Evolutionary conservation across 2,329 filamentous ascomycete species (phyloP).

Genomic region (Harringtonia lauricola): DNA sequence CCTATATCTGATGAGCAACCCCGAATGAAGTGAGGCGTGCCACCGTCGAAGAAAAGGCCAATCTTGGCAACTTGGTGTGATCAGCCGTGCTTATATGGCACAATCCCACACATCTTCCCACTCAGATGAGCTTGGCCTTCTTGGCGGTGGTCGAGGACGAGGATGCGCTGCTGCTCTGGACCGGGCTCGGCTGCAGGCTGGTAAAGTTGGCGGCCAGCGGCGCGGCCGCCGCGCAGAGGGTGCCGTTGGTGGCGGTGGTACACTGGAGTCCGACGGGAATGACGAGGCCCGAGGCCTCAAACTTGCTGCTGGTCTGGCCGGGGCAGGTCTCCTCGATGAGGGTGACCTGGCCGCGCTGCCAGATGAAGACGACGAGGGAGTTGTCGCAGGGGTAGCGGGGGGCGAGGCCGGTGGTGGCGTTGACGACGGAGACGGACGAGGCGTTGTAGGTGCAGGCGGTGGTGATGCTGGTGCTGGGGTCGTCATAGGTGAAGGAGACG

Average conservation of each 20-base stretch:
- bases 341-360: constrained; percentile 23
- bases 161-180: background rate
- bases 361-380: constrained; percentile 31
- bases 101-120: no score
- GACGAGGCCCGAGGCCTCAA: constrained; percentile 10
- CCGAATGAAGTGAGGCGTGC: no score
- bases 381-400: constrained; percentile 33
- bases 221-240: constrained; percentile 2
- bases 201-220: constrained; percentile 9
- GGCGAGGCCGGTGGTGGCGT: constrained; percentile 17
- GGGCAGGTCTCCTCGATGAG: constrained; percentile 35
- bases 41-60: no score
- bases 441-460: constrained; percentile 33
- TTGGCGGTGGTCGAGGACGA: no score
- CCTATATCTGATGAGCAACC: no score
- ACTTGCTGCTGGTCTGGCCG: constrained; percentile 8
- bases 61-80: no score
- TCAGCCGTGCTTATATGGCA: no score
- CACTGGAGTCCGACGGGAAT: constrained; percentile 4
- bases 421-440: constrained; percentile 23
- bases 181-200: constrained; percentile 12
- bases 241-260: constrained; percentile 2
- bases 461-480: constrained; percentile 26
- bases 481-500: constrained; percentile 29
- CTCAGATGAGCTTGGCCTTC: no score